Conservation (phyloP, 2,329 filamentous ascomycete genomes). For the Pyricularia sp. region DNA sequence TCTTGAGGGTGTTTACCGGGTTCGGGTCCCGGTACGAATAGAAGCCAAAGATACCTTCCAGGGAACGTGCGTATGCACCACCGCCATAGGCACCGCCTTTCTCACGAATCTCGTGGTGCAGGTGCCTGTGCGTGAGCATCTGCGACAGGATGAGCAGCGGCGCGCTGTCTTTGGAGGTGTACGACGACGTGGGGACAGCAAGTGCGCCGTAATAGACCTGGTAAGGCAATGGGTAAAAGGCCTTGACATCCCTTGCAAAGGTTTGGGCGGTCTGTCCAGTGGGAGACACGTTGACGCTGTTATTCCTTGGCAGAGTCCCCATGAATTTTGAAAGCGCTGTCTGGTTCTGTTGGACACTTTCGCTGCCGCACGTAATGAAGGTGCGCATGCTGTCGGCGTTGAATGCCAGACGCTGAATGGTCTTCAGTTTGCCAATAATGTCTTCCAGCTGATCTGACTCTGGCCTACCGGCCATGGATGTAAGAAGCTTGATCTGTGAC, state of each 20-base stretch:
- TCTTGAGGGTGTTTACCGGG: slow-evolving; percentile 74
- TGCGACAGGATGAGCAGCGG: slow-evolving; percentile 83
- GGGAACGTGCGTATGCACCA: slow-evolving; percentile 69
- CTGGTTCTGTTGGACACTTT: slow-evolving; percentile 63
- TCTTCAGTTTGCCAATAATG: slow-evolving; percentile 73
- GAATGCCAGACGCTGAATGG: slow-evolving; percentile 73
- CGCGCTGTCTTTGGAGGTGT: slow-evolving; percentile 65
- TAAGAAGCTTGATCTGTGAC: slow-evolving; percentile 78
- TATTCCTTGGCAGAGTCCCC: slow-evolving; percentile 36
- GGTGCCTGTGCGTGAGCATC: slow-evolving; percentile 88
- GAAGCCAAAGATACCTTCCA: slow-evolving; percentile 85
- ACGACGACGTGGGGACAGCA: slow-evolving; percentile 74
- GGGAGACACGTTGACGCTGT: slow-evolving; percentile 14
- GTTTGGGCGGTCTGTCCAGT: slow-evolving; percentile 12
- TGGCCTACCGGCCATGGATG: slow-evolving; percentile 64
- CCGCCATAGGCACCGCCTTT: slow-evolving; percentile 96
- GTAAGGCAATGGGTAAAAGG: slow-evolving; percentile 90
- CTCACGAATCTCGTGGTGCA: slow-evolving; percentile 95
- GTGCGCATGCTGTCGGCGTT: slow-evolving; percentile 55
- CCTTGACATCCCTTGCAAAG: slow-evolving; percentile 49
- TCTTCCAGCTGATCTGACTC: slow-evolving; percentile 62
- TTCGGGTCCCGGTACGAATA: slow-evolving; percentile 97
- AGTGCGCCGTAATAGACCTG: slow-evolving; percentile 93
- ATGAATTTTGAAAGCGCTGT: slow-evolving; percentile 64
- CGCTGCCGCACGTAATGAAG: slow-evolving; percentile 76